phyloP scores from a whole-genome alignment of 805 yeast genomes.

The Nakazawaea wyomingensis region DNA sequence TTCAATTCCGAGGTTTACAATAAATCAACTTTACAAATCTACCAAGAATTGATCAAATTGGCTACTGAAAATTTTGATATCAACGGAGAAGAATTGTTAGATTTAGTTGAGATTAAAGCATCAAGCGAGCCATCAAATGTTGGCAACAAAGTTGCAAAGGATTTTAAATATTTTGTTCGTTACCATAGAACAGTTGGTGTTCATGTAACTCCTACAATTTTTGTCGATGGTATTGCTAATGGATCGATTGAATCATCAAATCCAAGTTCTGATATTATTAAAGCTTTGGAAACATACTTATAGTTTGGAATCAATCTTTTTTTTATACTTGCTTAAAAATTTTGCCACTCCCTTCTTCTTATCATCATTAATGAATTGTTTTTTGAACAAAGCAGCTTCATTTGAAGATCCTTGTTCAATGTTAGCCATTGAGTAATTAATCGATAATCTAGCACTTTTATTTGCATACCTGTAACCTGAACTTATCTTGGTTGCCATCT shows the following conservation, averaged over 20 bases:
- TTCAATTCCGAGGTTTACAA: slow-evolving; percentile 58
- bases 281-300: slow-evolving; percentile 29
- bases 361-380: slow-evolving; percentile 39
- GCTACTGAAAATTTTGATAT: slow-evolving; percentile 36
- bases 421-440: slow-evolving; percentile 32
- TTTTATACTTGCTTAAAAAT: slow-evolving; percentile 39
- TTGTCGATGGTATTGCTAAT: slow-evolving; percentile 61
- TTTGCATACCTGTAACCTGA: slow-evolving; percentile 36
- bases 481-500: slow-evolving; percentile 39
- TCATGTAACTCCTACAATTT: slow-evolving; percentile 81
- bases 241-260: slow-evolving; percentile 59
- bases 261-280: slow-evolving; percentile 34
- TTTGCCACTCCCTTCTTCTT: slow-evolving; percentile 49
- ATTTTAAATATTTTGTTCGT: slow-evolving; percentile 68
- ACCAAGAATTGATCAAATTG: slow-evolving; percentile 45
- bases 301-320: slow-evolving; percentile 20
- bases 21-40: slow-evolving; percentile 50
- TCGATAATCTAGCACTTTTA: slow-evolving; percentile 41
- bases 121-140: slow-evolving; percentile 35
- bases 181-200: slow-evolving; percentile 72
- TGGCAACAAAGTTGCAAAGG: slow-evolving; percentile 56
- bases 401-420: slow-evolving; percentile 34
- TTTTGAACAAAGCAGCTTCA: slow-evolving; percentile 41
- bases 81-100: slow-evolving; percentile 29
- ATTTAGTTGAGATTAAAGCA: slow-evolving; percentile 27